Conservation (phyloP, 768 basidiomycete genomes). For the Lentinus brumalis region DNA sequence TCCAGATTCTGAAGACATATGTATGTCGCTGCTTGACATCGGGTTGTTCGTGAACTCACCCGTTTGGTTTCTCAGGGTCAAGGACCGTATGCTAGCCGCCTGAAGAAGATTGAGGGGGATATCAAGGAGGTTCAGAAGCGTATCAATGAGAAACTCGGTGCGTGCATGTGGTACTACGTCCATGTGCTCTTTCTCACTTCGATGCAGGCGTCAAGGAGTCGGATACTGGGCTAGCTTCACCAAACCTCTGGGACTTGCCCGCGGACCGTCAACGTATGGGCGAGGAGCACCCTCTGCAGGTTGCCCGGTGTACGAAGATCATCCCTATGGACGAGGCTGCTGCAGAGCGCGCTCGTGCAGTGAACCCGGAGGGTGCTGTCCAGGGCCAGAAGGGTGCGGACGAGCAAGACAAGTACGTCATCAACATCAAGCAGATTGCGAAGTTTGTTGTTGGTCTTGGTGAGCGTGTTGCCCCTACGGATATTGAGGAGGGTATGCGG, state of each 20-base stretch:
- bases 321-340: conserved; percentile 79
- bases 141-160: conserved; percentile 96
- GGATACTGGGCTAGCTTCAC: conserved; percentile 95
- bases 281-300: conserved; percentile 92
- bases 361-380: conserved; percentile 74
- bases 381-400: conserved; percentile 96
- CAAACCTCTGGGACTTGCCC: conserved; percentile 96
- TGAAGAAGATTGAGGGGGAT: conserved; percentile 89
- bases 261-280: conserved; percentile 91
- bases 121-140: conserved; percentile 96
- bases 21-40: conserved; percentile 45
- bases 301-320: conserved; percentile 98
- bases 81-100: conserved; percentile 90
- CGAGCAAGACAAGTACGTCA: conserved; percentile 99
- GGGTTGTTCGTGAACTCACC: conserved; percentile 3
- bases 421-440: conserved; percentile 99
- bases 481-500: conserved; percentile 99
- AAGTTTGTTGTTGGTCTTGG: conserved; percentile 98
- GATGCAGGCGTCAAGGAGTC: conserved; percentile 89
- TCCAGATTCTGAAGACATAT: conserved; percentile 98
- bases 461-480: conserved; percentile 94
- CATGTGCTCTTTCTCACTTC: conserved; percentile 3
- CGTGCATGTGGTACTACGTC: conserved; percentile 15
- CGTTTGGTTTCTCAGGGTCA: conserved; percentile 65
- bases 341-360: conserved; percentile 75